Conservation (phyloP, 2,329 filamentous ascomycete genomes). For the Talaromyces sp. region DNA sequence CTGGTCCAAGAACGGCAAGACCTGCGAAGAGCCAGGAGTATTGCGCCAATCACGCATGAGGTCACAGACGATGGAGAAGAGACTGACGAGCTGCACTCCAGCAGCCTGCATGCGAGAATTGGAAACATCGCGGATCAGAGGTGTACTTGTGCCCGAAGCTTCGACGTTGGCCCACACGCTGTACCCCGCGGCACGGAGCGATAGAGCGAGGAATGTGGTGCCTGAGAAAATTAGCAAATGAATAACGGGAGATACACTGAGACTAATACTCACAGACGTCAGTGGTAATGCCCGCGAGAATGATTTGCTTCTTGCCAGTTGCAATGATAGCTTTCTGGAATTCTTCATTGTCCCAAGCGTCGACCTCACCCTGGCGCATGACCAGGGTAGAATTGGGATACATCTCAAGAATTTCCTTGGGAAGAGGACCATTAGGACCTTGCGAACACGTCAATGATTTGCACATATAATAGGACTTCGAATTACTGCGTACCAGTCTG, state of each 20-base stretch:
- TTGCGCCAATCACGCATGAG: neutral
- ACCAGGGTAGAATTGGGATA: constrained; percentile 65
- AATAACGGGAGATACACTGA: neutral
- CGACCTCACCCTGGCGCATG: constrained; percentile 66
- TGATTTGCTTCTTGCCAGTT: neutral
- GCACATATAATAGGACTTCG: constrained; percentile 36
- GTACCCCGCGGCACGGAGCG: neutral
- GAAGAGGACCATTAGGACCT: constrained; percentile 58
- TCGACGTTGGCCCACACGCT: neutral
- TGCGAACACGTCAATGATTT: neutral
- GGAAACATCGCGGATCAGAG: neutral
- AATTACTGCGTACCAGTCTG: constrained; percentile 66
- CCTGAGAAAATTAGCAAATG: neutral
- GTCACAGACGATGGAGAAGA: neutral
- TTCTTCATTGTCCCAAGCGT: constrained; percentile 71
- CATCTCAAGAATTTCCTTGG: constrained; percentile 45
- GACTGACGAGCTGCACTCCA: neutral
- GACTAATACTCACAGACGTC: neutral
- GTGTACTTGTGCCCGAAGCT: neutral
- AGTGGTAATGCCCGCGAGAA: neutral
- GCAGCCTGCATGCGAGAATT: neutral
- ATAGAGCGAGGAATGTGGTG: neutral
- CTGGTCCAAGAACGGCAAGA: constrained; percentile 62
- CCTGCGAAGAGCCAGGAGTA: constrained; percentile 30
- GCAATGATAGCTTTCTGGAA: constrained; percentile 60